These are phyloP conservation scores for Daphne laureola DNA, from an alignment of 441 rosid species.

Conservation along the genomic window DNA sequence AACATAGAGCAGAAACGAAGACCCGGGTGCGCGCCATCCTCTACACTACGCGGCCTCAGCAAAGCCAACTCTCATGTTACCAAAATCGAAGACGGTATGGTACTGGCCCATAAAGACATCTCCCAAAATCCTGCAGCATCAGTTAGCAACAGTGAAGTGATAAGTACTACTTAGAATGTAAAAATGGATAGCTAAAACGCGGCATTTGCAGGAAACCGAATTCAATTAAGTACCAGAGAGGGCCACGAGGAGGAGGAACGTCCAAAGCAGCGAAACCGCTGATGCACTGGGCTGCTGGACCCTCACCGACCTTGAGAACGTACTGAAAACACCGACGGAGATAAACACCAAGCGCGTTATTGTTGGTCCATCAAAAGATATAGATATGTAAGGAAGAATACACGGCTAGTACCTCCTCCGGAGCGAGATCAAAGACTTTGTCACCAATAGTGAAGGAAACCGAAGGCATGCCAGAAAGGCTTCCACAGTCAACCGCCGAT, in stretches of 20 bases:
- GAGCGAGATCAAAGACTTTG: constrained; percentile 41
- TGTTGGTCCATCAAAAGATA: not conserved
- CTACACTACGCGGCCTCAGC: constrained; percentile 59
- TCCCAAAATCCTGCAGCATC: constrained; percentile 60
- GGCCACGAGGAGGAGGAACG: constrained; percentile 65
- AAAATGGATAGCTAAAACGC: not conserved
- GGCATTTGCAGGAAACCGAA: not conserved
- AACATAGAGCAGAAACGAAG: too few relatives aligned
- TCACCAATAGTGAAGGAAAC: constrained; percentile 59
- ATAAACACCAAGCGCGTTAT: not conserved
- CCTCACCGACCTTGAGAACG: constrained; percentile 57
- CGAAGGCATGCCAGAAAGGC: constrained; percentile 48
- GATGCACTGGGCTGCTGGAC: constrained; percentile 52
- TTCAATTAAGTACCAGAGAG: constrained; percentile 38
- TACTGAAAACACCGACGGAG: constrained; percentile 34
- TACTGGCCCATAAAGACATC: constrained; percentile 65
- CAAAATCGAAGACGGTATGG: constrained; percentile 42
- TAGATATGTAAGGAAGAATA: not conserved
- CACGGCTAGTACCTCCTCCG: constrained; percentile 34
- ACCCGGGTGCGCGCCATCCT: not conserved
- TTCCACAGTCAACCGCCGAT: constrained; percentile 54
- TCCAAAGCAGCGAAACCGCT: constrained; percentile 67
- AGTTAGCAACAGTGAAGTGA: not conserved
- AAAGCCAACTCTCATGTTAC: constrained; percentile 46
- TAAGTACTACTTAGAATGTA: not conserved